These are phyloP conservation scores for Penicillium pancosmium DNA, from an alignment of 495 filamentous ascomycete species.

Conservation along the genomic window DNA sequence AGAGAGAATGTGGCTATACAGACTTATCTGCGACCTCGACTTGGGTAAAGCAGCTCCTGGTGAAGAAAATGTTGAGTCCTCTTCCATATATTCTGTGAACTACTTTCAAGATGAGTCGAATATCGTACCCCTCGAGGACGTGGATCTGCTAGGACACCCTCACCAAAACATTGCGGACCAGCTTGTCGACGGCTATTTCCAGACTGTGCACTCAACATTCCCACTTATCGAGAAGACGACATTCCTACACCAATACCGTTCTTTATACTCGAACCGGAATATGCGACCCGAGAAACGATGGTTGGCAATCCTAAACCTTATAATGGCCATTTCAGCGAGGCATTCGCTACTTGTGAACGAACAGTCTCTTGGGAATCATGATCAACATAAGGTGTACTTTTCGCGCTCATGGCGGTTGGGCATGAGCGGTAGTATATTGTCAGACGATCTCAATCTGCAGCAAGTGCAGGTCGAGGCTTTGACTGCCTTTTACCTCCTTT, in stretches of 20 bases:
- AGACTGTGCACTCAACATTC: constrained; percentile 58
- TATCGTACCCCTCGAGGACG: constrained; percentile 37
- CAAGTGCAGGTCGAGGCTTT: constrained; percentile 61
- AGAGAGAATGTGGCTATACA: constrained; percentile 62
- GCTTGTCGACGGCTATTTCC: constrained; percentile 58
- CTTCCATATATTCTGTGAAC: constrained; percentile 41
- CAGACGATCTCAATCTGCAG: constrained; percentile 58
- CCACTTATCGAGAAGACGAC: constrained; percentile 57
- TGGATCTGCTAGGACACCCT: constrained; percentile 54
- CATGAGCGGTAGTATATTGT: constrained; percentile 47
- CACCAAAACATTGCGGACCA: constrained; percentile 50
- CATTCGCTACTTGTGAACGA: constrained; percentile 46
- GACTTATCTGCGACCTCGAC: constrained; percentile 43
- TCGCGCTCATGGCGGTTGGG: constrained; percentile 61
- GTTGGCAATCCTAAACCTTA: constrained; percentile 62
- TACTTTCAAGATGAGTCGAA: constrained; percentile 62
- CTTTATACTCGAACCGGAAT: constrained; percentile 37
- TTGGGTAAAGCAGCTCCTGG: constrained; percentile 14
- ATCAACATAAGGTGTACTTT: constrained; percentile 58
- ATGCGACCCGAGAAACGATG: constrained; percentile 51
- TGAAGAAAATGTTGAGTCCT: constrained; percentile 25
- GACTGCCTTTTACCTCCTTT: constrained; percentile 59
- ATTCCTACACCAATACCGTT: constrained; percentile 45
- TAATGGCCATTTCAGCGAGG: constrained; percentile 64
- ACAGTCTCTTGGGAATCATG: constrained; percentile 33